Evolutionary conservation across 2,329 filamentous ascomycete species (phyloP), one percentile per base, ranked within the genome.

Genomic region (Claviceps paspali): DNA sequence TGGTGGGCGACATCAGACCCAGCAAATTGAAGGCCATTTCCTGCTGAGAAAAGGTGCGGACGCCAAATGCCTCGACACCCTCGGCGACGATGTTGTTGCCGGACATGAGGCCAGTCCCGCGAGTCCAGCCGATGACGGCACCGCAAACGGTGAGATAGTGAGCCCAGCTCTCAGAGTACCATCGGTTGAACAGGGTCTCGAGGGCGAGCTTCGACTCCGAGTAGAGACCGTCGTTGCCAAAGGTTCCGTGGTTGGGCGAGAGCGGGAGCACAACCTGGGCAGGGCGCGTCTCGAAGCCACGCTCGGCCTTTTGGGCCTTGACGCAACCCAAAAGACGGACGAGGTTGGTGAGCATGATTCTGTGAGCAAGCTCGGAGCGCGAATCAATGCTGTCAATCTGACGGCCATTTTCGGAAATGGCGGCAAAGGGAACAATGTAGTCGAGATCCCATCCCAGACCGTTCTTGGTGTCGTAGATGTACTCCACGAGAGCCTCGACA

Each of bases 11-110:
- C 91, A 98, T 94, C 37, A 98, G 74, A 48, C 91, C 88, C 31
- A 98, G 75, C 47, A 98, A 64, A 63, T 98, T 98, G 71, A 98
- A 98, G 12, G 91, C 91, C 91, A 98, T 98, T 62, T 98, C 91
- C 58, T 94, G 86, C 64, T 96, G 91, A 8, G 88, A 96, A 70
- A 98, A 98, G 4, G 91, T 98, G 50, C 91, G 86, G 19, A 96
- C 91, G 51, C 91, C 91, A 47, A 92, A 91, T 50, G 83, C 84
- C 67, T 98, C 91, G 39, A 98, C 85, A 42, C 88, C 91, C 59
- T 96, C 88, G 26, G 91, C 91, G 46, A 96, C 87, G 50, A 96
- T 78, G 61, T 98, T 96, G 70, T 96, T 96, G 53, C 82, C 87
- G 47, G 82, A 83, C 88, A 98, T 98, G 50, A 98, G 76, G 56